These are phyloP conservation scores for Karstenula rhodostoma DNA, from an alignment of 2,329 filamentous ascomycete species.

Conservation along the genomic window DNA sequence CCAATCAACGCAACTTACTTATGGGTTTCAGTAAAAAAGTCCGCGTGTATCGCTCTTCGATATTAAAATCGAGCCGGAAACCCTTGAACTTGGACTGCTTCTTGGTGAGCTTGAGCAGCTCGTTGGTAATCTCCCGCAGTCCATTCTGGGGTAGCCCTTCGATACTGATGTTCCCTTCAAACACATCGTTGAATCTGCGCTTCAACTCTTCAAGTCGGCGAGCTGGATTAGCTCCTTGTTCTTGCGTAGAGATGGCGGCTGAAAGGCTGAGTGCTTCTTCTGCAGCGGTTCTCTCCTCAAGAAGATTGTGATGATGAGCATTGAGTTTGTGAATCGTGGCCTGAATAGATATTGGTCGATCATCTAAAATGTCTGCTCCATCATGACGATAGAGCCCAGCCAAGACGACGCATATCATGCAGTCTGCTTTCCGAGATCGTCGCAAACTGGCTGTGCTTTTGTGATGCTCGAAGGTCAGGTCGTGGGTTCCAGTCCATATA, in stretches of 20 bases:
- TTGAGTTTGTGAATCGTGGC: constrained; percentile 11
- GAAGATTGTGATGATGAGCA: background rate
- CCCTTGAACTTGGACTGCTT: background rate
- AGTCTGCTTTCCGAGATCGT: constrained; percentile 13
- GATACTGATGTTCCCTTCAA: background rate
- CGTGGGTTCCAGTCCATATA: constrained; percentile 15
- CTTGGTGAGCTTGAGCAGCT: background rate
- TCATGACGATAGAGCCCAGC: background rate
- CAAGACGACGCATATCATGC: constrained; percentile 17
- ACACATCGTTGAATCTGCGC: background rate
- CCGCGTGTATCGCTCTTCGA: background rate
- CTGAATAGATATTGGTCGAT: constrained; percentile 11
- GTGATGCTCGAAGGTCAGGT: constrained; percentile 23
- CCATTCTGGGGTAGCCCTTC: background rate
- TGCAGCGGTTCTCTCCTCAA: background rate
- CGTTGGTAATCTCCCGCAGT: background rate
- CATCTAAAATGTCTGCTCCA: background rate
- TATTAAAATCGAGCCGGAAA: background rate
- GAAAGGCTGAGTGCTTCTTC: background rate
- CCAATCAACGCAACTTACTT: background rate
- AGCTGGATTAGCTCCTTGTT: background rate
- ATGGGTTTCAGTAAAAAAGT: background rate
- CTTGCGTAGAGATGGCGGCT: background rate
- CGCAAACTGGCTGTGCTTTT: background rate
- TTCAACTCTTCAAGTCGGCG: background rate